Evolutionary conservation across 345 rosid species (phyloP).

Genomic region (Euphorbia lathyris): DNA sequence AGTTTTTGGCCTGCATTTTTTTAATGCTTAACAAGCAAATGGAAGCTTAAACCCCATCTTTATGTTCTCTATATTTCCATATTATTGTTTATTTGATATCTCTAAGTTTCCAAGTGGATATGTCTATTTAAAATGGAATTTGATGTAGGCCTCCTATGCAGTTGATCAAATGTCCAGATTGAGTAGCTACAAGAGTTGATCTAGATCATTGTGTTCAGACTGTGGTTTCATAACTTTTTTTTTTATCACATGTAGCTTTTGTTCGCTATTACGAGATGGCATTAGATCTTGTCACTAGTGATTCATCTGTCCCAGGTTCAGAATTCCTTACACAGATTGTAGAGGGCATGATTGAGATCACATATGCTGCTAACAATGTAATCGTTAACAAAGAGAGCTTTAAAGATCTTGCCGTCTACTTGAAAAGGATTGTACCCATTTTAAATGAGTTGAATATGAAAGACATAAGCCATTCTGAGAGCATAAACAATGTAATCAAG

Average conservation of each 20-base stretch:
- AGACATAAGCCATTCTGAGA: slow-evolving; percentile 31
- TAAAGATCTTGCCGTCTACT: slow-evolving; percentile 42
- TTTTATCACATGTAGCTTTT: slow-evolving; percentile 16
- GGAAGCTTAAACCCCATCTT: not conserved
- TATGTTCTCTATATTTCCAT: not conserved
- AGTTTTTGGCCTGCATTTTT: not conserved
- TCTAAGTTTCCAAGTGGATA: not conserved
- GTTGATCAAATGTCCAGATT: slow-evolving; percentile 7
- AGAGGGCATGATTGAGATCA: slow-evolving; percentile 42
- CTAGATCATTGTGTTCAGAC: slow-evolving; percentile 5
- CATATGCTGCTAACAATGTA: slow-evolving; percentile 37
- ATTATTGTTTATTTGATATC: not conserved
- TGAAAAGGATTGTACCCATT: slow-evolving; percentile 51
- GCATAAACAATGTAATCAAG: slow-evolving; percentile 43
- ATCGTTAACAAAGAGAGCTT: slow-evolving; percentile 53
- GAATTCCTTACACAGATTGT: slow-evolving; percentile 43
- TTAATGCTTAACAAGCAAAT: not conserved
- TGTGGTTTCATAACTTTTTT: not conserved
- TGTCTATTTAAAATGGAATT: slow-evolving; percentile 17
- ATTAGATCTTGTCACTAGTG: slow-evolving; percentile 35
- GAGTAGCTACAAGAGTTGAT: slow-evolving; percentile 7
- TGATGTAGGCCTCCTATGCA: slow-evolving; percentile 11
- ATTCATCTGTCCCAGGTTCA: slow-evolving; percentile 35
- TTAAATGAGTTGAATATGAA: slow-evolving; percentile 48
- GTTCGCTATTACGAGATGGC: slow-evolving; percentile 31